phyloP scores from a whole-genome alignment of 2,329 filamentous ascomycete genomes.

The Aspergillus chevalieri region DNA sequence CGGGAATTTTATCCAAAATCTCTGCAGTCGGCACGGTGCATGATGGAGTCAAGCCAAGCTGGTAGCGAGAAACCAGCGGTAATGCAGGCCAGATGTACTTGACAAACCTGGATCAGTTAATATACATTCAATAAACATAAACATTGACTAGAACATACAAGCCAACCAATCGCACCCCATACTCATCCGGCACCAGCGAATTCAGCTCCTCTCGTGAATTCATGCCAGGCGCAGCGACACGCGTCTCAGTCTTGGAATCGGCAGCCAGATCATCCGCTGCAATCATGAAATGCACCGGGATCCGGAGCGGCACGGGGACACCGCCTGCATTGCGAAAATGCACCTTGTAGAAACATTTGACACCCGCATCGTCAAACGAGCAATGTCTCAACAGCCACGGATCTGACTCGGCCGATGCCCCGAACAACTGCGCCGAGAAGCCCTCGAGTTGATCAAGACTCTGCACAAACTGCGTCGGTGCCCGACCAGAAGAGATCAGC shows the following conservation, averaged over 20 bases:
- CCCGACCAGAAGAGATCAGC: conserved; percentile 9
- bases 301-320: conserved; percentile 27
- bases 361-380: conserved; percentile 31
- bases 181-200: conserved; percentile 16
- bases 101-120: conserved; percentile 16
- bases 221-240: conserved; percentile 1
- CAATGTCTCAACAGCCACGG: conserved; percentile 33
- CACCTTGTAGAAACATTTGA: conserved; percentile 30
- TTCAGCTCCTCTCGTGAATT: conserved; percentile 15
- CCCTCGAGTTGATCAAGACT: conserved; percentile 26
- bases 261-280: conserved; percentile 16
- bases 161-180: conserved; percentile 17
- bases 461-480: conserved; percentile 20
- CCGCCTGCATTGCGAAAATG: conserved; percentile 35
- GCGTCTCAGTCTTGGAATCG: conserved; percentile 15
- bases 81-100: conserved; percentile 25
- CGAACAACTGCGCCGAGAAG: conserved; percentile 25
- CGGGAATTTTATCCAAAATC: conserved; percentile 16
- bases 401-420: conserved; percentile 29
- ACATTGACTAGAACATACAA: conserved; percentile 10
- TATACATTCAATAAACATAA: neutral
- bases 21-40: conserved; percentile 15
- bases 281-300: conserved; percentile 29
- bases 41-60: conserved; percentile 16
- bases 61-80: conserved; percentile 27